Conservation (phyloP, 1,284 basidiomycete genomes). For the Boletellus deceptivus region DNA sequence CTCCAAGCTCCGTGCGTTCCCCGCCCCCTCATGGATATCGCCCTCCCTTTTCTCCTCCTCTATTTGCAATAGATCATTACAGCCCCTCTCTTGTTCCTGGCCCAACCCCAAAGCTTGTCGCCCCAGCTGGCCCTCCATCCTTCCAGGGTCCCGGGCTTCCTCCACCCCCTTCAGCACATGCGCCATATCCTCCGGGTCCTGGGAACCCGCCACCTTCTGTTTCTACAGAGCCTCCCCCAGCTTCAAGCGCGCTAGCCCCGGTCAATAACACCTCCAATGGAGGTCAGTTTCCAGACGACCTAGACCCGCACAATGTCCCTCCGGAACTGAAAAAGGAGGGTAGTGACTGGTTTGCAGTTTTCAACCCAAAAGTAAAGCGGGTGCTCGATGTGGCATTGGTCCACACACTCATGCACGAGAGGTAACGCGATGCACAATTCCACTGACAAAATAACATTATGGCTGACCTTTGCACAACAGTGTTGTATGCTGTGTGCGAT, state of each 20-base stretch:
- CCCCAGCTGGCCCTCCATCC: conserved; percentile 31
- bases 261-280: conserved; percentile 29
- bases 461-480: conserved; percentile 33
- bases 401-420: conserved; percentile 92
- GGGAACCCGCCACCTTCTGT: conserved; percentile 32
- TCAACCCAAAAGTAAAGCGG: conserved; percentile 84
- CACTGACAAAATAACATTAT: not conserved
- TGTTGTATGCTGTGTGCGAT: conserved; percentile 81
- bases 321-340: conserved; percentile 76
- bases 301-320: conserved; percentile 48
- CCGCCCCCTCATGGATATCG: conserved; percentile 30
- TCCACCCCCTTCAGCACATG: conserved; percentile 34
- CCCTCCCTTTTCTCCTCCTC: conserved; percentile 22
- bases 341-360: conserved; percentile 92
- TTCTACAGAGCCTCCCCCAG: conserved; percentile 26
- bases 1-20: conserved; percentile 24
- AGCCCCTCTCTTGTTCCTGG: conserved; percentile 36
- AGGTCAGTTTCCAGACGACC: conserved; percentile 43
- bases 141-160: conserved; percentile 40
- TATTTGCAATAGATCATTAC: conserved; percentile 31
- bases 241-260: conserved; percentile 26
- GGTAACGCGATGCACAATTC: conserved; percentile 47
- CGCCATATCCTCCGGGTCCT: conserved; percentile 37
- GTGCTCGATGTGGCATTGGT: conserved; percentile 85
- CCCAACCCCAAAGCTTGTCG: conserved; percentile 33